Conservation (phyloP, 805 yeast species). For the Monosporozyma siamensis region DNA sequence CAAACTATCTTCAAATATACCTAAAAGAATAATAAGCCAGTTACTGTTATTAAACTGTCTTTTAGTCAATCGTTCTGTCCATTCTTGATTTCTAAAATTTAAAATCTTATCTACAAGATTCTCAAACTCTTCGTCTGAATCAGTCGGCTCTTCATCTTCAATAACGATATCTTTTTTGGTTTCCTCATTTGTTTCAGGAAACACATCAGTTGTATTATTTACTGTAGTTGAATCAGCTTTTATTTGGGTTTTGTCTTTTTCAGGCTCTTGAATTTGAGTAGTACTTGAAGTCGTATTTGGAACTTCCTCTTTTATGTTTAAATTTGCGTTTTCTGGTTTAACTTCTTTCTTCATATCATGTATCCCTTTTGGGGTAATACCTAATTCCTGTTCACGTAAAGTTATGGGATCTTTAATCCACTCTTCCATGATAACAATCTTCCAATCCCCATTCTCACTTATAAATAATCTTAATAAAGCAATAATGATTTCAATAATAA, state of each 20-base stretch:
- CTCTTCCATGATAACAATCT: slow-evolving; percentile 21
- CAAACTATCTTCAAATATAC: slow-evolving; percentile 42
- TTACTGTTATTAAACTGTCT: slow-evolving; percentile 74
- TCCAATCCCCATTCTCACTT: slow-evolving; percentile 29
- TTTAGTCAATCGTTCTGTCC: slow-evolving; percentile 71
- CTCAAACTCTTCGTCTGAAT: slow-evolving; percentile 14
- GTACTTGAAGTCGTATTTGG: too few relatives aligned
- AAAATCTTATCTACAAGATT: slow-evolving; percentile 31
- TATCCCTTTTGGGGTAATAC: not conserved
- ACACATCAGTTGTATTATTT: slow-evolving; percentile 1
- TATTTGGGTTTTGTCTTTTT: too few relatives aligned
- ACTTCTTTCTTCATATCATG: slow-evolving; percentile 1
- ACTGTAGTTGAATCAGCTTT: too few relatives aligned
- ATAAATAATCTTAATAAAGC: slow-evolving; percentile 26
- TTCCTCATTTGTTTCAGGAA: slow-evolving; percentile 8
- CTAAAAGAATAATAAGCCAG: slow-evolving; percentile 74
- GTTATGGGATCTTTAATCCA: slow-evolving; percentile 15
- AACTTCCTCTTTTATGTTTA: too few relatives aligned
- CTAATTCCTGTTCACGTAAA: not conserved
- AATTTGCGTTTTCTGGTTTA: too few relatives aligned
- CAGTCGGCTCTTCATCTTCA: slow-evolving; percentile 13
- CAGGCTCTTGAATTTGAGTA: too few relatives aligned
- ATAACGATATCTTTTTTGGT: slow-evolving; percentile 8
- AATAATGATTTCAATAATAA: slow-evolving; percentile 24
- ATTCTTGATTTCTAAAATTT: slow-evolving; percentile 50